Conservation (phyloP, 225 moss, liverwort and hornwort genomes). For the Pleurozium schreberi region DNA sequence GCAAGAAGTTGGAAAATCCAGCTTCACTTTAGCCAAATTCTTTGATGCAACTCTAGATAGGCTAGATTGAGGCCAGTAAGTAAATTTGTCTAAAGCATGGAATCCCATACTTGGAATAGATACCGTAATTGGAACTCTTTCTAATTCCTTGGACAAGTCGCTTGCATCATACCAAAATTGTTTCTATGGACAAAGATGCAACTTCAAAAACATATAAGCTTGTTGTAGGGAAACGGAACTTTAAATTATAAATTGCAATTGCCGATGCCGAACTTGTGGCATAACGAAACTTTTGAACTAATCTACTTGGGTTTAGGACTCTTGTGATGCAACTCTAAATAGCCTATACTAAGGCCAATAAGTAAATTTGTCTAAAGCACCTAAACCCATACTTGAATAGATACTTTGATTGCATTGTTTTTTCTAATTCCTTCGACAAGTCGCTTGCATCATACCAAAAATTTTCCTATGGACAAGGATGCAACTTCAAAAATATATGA, state of each 20-base stretch:
- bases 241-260: too few relatives aligned
- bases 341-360: too few relatives aligned
- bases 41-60: not conserved
- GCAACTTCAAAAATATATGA: too few relatives aligned
- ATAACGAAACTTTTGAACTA: too few relatives aligned
- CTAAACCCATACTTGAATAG: too few relatives aligned
- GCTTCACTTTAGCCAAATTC: not conserved
- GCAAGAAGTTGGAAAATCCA: not conserved
- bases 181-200: not conserved
- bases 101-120: not conserved
- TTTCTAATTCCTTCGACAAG: not conserved
- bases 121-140: not conserved
- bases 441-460: not conserved
- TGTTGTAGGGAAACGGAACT: accelerated
- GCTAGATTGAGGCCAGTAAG: accelerated
- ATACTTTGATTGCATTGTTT: too few relatives aligned
- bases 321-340: too few relatives aligned
- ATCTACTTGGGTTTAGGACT: too few relatives aligned
- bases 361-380: too few relatives aligned
- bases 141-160: not conserved
- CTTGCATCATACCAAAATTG: not conserved
- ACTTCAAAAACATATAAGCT: too few relatives aligned
- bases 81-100: not conserved
- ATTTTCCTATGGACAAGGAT: not conserved
- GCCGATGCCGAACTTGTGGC: too few relatives aligned